Evolutionary conservation across 75 land plant species (phyloP).

Genomic region (Picea glauca): DNA sequence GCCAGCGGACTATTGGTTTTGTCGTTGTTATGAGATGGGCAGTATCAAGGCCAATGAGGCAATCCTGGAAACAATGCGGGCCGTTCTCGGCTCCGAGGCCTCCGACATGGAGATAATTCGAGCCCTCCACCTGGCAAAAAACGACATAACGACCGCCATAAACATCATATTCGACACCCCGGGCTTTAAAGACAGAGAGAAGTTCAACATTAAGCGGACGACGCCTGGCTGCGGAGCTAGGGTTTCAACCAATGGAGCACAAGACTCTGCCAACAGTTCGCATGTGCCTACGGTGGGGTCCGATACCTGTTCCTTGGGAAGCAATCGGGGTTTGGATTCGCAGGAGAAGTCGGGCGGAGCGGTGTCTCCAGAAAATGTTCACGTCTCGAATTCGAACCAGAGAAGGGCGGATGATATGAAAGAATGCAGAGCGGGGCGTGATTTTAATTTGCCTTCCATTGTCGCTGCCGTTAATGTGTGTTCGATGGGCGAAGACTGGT

Average conservation of each 20-base stretch:
- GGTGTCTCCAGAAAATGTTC: not conserved
- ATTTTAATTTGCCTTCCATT: too few species aligned
- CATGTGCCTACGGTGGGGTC: not conserved
- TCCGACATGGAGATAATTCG: constrained; percentile 89
- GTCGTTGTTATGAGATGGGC: constrained; percentile 30
- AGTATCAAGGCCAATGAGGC: constrained; percentile 44
- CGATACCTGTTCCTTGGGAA: not conserved
- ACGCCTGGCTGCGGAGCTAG: constrained; percentile 17
- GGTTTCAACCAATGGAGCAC: not conserved
- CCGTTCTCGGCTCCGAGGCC: constrained; percentile 59
- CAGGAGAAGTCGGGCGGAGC: not conserved
- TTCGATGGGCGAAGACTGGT: constrained; percentile 14
- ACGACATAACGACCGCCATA: constrained; percentile 74
- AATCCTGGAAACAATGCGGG: constrained; percentile 47
- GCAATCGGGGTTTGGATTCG: not conserved
- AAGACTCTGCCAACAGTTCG: not conserved
- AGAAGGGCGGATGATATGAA: not conserved
- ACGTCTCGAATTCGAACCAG: not conserved
- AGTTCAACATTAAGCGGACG: constrained; percentile 13
- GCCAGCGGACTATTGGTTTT: too few species aligned
- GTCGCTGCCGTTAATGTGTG: not conserved
- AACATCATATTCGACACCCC: constrained; percentile 87
- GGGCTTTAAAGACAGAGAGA: constrained; percentile 1
- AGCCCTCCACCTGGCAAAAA: constrained; percentile 81
- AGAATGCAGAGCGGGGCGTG: not conserved